These are phyloP conservation scores for Leptographium flavum DNA, from an alignment of 2,329 filamentous ascomycete species.

Conservation along the genomic window DNA sequence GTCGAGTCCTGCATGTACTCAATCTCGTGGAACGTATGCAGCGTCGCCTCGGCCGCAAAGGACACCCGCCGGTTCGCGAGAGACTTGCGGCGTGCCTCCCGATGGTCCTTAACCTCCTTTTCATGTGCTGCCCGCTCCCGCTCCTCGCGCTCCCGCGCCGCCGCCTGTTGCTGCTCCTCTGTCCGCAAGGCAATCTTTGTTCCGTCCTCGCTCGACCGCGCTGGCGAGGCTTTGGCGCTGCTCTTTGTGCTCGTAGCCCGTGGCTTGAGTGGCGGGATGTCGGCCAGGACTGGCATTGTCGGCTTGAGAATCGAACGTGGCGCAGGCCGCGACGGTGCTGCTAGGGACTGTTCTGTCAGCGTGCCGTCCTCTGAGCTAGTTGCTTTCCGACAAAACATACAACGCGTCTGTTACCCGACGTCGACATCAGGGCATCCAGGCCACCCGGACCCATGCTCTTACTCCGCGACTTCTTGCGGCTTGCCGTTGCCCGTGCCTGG, in stretches of 20 bases:
- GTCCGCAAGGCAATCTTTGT: conserved; percentile 52
- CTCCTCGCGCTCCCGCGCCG: conserved; percentile 55
- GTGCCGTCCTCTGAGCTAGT: conserved; percentile 14
- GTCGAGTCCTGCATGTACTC: conserved; percentile 83
- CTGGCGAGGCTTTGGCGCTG: not conserved
- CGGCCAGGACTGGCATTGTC: conserved; percentile 50
- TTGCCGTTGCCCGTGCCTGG: conserved; percentile 31
- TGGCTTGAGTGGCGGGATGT: conserved; percentile 55
- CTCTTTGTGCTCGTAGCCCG: conserved; percentile 20
- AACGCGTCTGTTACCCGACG: conserved; percentile 64
- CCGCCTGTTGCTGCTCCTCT: conserved; percentile 57
- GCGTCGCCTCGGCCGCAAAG: conserved; percentile 90
- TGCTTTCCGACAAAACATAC: conserved; percentile 33
- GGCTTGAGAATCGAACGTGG: conserved; percentile 70
- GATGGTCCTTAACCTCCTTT: conserved; percentile 52
- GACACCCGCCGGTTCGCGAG: conserved; percentile 87
- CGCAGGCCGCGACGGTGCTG: conserved; percentile 32
- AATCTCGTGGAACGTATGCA: conserved; percentile 93
- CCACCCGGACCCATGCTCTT: conserved; percentile 94
- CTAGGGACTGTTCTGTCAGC: conserved; percentile 32
- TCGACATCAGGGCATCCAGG: conserved; percentile 64
- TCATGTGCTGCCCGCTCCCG: conserved; percentile 44
- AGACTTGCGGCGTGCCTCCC: conserved; percentile 84
- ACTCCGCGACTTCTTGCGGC: conserved; percentile 63
- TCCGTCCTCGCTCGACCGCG: conserved; percentile 19